phyloP scores from a whole-genome alignment of 2,329 filamentous ascomycete species.

The Aureobasidium sp. region DNA sequence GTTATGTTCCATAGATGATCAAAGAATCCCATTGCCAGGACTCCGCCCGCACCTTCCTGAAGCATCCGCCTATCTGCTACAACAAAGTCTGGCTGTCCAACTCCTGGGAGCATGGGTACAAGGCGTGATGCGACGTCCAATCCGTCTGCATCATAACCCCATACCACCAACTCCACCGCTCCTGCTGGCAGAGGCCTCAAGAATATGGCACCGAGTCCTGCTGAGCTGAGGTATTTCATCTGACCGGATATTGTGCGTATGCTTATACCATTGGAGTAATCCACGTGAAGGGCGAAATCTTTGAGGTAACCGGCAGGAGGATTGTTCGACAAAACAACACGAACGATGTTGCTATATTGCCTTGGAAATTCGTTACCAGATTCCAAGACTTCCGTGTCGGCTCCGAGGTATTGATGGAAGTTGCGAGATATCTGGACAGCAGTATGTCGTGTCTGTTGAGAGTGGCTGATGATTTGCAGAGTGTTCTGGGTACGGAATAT shows the following conservation, averaged over 20 bases:
- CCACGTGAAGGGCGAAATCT: slow-evolving; percentile 28
- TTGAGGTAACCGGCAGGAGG: slow-evolving; percentile 20
- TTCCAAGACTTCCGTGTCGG: slow-evolving; percentile 40
- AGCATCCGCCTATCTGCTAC: slow-evolving; percentile 40
- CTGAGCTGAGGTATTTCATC: not conserved
- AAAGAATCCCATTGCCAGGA: slow-evolving; percentile 49
- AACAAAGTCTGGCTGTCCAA: slow-evolving; percentile 52
- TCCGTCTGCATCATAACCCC: slow-evolving; percentile 44
- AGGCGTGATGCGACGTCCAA: slow-evolving; percentile 46
- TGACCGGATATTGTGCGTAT: not conserved
- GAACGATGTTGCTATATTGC: slow-evolving; percentile 41
- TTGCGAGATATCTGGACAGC: slow-evolving; percentile 52
- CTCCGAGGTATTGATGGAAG: slow-evolving; percentile 51
- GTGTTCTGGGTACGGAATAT: slow-evolving; percentile 43
- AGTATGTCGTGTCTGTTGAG: slow-evolving; percentile 28
- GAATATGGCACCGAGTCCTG: slow-evolving; percentile 44
- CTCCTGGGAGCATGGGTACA: slow-evolving; percentile 49
- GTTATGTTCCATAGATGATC: slow-evolving; percentile 48
- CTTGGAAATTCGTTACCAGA: slow-evolving; percentile 19
- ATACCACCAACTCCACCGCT: slow-evolving; percentile 49
- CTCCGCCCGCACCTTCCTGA: slow-evolving; percentile 47
- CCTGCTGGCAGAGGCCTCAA: slow-evolving; percentile 42
- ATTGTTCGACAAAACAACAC: slow-evolving; percentile 27
- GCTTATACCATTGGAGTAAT: slow-evolving; percentile 15
- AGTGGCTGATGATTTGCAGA: slow-evolving; percentile 36